A percentile compares a stretch with the other conserved stretches of the same genome.
These are phyloP conservation scores for Desmodesmus armatus DNA, from an alignment of 139 green algal species.

Conservation along the genomic window DNA sequence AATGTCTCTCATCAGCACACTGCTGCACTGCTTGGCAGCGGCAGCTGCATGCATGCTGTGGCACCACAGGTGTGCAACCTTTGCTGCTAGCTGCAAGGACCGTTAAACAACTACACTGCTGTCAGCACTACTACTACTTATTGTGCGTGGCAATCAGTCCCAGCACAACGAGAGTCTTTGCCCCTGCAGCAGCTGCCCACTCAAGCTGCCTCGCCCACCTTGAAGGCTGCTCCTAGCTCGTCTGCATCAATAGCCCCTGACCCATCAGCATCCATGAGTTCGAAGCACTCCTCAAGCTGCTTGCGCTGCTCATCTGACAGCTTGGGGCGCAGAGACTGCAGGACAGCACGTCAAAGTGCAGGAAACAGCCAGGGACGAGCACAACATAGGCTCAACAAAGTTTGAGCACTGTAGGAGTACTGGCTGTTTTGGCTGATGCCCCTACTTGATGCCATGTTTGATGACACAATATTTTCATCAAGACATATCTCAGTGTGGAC, in stretches of 20 bases:
- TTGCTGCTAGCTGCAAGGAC: no score
- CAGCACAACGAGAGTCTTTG: no score
- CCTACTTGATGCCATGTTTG: background rate
- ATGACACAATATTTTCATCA: background rate
- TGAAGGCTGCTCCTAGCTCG: constrained; percentile 79
- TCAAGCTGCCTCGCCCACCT: no score
- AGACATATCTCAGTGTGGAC: background rate
- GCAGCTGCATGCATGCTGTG: no score
- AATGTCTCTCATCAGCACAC: no score
- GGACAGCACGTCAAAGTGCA: background rate
- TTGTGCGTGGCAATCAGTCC: no score
- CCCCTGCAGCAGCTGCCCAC: no score
- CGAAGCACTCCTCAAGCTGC: constrained; percentile 77
- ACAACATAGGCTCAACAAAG: background rate
- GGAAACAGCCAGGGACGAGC: background rate
- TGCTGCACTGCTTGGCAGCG: no score
- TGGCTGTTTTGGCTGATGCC: background rate
- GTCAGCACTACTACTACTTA: no score
- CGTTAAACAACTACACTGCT: no score
- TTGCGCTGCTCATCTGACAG: constrained; percentile 66
- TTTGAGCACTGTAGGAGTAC: background rate
- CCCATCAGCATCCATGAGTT: constrained; percentile 85
- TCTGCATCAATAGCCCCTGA: constrained; percentile 80
- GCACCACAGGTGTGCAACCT: no score
- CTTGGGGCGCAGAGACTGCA: constrained; percentile 69